Conservation (phyloP, 768 basidiomycete genomes). For the Amanita subjunquillea region DNA sequence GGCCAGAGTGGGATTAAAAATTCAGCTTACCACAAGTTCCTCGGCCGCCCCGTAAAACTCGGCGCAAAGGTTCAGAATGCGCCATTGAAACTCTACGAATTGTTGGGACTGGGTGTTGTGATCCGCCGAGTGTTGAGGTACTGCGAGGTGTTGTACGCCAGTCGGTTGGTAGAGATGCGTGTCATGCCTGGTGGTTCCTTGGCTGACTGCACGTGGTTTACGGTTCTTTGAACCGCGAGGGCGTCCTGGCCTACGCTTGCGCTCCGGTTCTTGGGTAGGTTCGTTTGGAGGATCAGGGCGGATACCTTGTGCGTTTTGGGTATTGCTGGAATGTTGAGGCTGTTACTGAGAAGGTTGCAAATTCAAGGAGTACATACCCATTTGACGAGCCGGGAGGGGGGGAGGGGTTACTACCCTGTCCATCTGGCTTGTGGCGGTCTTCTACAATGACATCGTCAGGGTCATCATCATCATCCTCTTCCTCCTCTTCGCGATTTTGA, state of each 20-base stretch:
- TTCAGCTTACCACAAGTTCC: conserved; percentile 64
- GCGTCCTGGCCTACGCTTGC: conserved; percentile 68
- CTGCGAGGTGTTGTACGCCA: conserved; percentile 17
- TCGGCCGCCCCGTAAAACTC: conserved; percentile 84
- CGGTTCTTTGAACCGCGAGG: conserved; percentile 75
- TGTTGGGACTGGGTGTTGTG: conserved; percentile 51
- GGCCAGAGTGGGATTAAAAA: conserved; percentile 4
- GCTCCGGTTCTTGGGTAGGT: conserved; percentile 23
- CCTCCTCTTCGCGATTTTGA: conserved; percentile 20
- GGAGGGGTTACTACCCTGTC: conserved; percentile 26
- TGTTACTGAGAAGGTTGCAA: background rate
- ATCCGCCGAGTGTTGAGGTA: conserved; percentile 34
- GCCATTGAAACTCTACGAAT: conserved; percentile 84
- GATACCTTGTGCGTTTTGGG: conserved; percentile 11
- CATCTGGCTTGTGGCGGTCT: conserved; percentile 34
- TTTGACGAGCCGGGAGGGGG: conserved; percentile 23
- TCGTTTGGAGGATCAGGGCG: conserved; percentile 18
- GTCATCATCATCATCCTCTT: conserved; percentile 49
- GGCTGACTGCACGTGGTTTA: conserved; percentile 25
- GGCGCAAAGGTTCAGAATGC: conserved; percentile 69
- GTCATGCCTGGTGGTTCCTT: conserved; percentile 23
- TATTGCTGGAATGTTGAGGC: conserved; percentile 9
- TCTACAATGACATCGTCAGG: conserved; percentile 63
- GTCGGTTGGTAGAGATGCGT: conserved; percentile 33
- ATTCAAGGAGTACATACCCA: conserved; percentile 13